These are phyloP conservation scores for Pseudocercospora fuligena DNA, from an alignment of 2,329 filamentous ascomycete species.

Conservation along the genomic window DNA sequence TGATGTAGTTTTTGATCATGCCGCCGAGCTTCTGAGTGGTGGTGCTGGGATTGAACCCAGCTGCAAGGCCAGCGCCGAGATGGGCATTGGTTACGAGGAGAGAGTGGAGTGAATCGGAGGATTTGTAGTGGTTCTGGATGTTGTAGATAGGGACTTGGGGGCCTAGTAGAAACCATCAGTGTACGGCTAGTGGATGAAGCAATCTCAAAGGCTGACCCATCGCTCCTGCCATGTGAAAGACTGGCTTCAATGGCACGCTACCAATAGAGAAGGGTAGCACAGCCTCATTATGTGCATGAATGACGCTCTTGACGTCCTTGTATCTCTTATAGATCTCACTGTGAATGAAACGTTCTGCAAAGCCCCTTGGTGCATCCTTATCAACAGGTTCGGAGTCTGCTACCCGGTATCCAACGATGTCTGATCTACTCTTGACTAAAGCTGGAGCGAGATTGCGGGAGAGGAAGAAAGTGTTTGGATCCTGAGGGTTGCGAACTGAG, in stretches of 20 bases:
- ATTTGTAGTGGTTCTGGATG: conserved; percentile 39
- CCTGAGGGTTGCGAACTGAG: conserved; percentile 42
- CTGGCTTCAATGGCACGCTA: conserved; percentile 49
- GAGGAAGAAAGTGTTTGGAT: conserved; percentile 51
- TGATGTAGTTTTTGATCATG: conserved; percentile 40
- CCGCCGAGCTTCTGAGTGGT: conserved; percentile 35
- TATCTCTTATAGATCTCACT: conserved; percentile 52
- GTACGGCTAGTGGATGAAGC: neutral
- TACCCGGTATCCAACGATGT: conserved; percentile 52
- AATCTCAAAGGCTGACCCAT: conserved; percentile 5
- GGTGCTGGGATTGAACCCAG: conserved; percentile 37
- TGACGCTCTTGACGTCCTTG: conserved; percentile 48
- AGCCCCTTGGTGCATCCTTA: conserved; percentile 36
- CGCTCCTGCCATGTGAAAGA: conserved; percentile 51
- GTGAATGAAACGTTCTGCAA: conserved; percentile 53
- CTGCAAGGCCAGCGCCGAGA: conserved; percentile 42
- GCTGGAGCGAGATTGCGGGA: conserved; percentile 50
- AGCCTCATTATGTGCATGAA: conserved; percentile 50
- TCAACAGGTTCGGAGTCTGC: conserved; percentile 44
- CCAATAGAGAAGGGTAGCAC: conserved; percentile 51
- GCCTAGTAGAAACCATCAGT: conserved; percentile 9
- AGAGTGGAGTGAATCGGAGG: conserved; percentile 36
- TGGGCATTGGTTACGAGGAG: conserved; percentile 42
- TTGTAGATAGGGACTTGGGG: conserved; percentile 42
- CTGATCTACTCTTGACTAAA: conserved; percentile 46